Evolutionary conservation across 805 yeast species (phyloP), one percentile per base, ranked within the genome.

Genomic region (Danielia oregonensis): DNA sequence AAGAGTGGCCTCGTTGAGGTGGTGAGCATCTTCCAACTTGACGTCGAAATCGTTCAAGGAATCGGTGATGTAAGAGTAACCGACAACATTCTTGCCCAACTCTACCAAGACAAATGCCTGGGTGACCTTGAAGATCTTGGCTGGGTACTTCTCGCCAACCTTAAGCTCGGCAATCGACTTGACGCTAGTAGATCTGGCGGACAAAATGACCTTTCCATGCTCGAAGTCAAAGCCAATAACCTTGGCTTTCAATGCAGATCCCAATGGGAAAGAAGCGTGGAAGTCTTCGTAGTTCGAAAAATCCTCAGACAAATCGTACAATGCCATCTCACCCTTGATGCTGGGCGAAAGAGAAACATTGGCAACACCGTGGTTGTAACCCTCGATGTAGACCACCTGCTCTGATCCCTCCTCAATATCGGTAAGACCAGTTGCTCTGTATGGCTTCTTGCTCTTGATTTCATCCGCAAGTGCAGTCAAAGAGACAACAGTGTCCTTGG

Each of bases 341-440:
- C 71, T 63, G 22, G 95, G 91, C 1, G 88, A 69, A 26, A 87
- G 54, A 17, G 81, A 76, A 17, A 79, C 81, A 81, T 86, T 83
- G 24, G 80, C 67, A 41, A 64, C 67, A 15, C 84, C 85, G 31
- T 68, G 70, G 10, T 76, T 66, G 29, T 72, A 61, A 48, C 82
- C 81, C 55, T 83, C 84, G 36, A 88, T 77, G 54, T 68, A 86
- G 2, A 78, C 88, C 17, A 68, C 49, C 39, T 73, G 65, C 33
- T 69, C 65, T 24, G 70, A 63, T 12, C 82, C 88, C 24, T 62
- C 63, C 5, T 65, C 55, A 18, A 78, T 54, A 17, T 46, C 51
- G 10, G 62, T 48, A 13, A 36, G n/a, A 6, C 31, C 17, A 4
- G 26, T 27, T 2, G 45, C 40, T 17, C 33, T 42, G 40, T 39